Base-by-base conservation (phyloP, 768 basidiomycete species). In the Podaxis carcinomalis region DNA sequence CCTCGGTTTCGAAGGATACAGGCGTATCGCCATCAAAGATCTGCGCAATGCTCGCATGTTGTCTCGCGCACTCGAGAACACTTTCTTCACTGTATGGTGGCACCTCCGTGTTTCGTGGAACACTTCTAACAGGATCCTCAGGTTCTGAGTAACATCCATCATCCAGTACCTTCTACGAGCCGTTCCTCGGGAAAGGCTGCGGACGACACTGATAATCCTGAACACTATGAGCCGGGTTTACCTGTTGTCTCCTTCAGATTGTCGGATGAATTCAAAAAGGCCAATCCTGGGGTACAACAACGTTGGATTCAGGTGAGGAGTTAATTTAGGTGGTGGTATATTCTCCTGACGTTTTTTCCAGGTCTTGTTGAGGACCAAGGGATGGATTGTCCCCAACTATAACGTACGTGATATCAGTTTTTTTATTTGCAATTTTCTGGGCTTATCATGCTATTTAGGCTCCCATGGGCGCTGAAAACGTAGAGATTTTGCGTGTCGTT, bases 321-420 rank as follows among this genome's bases (percentile, higher is more conserved):
- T 27, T 25, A 6, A 23, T 27, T 6, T 49, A 10, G 19, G 11
- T 23, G 40, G 47, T 11, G 13, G 25, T 49, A 11, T 27, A 25
- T 49, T 27, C 11, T 6, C 3, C 44, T 4, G 51, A 36, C 47
- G 21, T 35, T 13, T 36, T 27, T 25, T 7, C 63, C 42, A 82
- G 74, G 72, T 72, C 28, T 68, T 83, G 65, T 67, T 84, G 27
- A 73, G 79, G 50, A 73, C 72, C 7, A 83, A 83, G 64, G 82
- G 83, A 2, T 86, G 85, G 85, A 85, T 86, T 57, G 82, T 85
- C 1, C 83, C 84, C 9, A 84, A 85, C 68, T 86, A 86, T 65
- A 74, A 75, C 44, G 78, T 76, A 59, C n/a, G 68, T 65, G 9
- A 21, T 39, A 19, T 44, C n/a, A 9, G 21, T 40, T 13, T 25